These are phyloP conservation scores for Epichloe amarillans DNA, from an alignment of 2,329 filamentous ascomycete genomes.

Conservation along the genomic window DNA sequence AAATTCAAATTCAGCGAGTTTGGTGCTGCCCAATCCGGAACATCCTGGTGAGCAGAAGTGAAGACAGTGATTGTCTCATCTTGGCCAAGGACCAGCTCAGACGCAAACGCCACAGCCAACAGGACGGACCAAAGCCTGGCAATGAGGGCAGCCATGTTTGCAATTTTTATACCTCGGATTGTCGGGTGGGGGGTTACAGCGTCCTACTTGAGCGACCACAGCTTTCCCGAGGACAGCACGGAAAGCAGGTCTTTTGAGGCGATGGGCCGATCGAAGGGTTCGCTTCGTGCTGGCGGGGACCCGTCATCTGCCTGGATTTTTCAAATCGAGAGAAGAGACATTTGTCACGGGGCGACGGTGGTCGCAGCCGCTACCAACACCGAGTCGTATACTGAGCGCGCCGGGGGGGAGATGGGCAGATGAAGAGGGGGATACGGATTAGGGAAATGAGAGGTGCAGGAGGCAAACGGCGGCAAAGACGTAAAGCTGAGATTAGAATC, in stretches of 20 bases:
- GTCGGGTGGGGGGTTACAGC: not conserved
- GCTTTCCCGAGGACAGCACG: not conserved
- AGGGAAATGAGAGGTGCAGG: not conserved
- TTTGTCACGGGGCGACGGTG: not conserved
- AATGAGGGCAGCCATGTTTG: not conserved
- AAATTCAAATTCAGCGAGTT: conserved; percentile 30
- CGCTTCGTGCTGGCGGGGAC: conserved; percentile 1
- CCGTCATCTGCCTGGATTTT: not conserved
- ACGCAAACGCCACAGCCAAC: conserved; percentile 12
- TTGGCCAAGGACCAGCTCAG: conserved; percentile 19
- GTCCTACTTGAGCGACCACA: not conserved
- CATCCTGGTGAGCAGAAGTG: conserved; percentile 21
- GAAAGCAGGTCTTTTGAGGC: not conserved
- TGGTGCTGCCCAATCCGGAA: conserved; percentile 25
- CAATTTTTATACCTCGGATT: not conserved
- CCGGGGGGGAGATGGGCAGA: not conserved
- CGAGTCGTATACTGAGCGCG: not conserved
- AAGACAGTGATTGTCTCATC: conserved; percentile 14
- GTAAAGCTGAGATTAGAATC: not conserved
- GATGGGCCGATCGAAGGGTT: not conserved
- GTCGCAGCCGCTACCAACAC: not conserved
- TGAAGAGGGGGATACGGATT: not conserved
- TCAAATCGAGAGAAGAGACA: conserved; percentile 2
- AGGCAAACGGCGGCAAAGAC: not conserved
- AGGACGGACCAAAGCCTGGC: conserved; percentile 3